Base-by-base conservation (phyloP, 2,329 filamentous ascomycete genomes). In the Aspergillus melleus region DNA sequence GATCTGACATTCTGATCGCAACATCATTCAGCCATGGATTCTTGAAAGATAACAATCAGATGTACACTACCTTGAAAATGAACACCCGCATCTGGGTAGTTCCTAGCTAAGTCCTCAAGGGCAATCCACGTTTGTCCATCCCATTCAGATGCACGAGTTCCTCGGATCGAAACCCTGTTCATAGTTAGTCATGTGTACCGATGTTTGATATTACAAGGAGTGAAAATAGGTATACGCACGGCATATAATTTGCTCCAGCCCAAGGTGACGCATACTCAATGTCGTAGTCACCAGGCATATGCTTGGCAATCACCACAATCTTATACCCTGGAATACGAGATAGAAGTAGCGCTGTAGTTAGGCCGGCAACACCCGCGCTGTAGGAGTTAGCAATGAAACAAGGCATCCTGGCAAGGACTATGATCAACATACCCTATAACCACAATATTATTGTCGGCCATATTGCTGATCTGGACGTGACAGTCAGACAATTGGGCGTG, bases 271-370 rank as follows among this genome's bases (percentile, higher is more conserved):
- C 88, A 72, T 96, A 96, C 80, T 95, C 89, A 66, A 92, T 88
- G 65, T 93, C 89, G 74, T 92, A 94, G 78, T 96, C 92, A 32
- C 92, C 92, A 0, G 92, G 92, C 89, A 96, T 93, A 73, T 95
- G 89, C 70, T 93, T 95, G 3, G 90, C 89, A 32, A 90, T 80
- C 24, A 95, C 80, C 0, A 89, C 90, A 63, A 95, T 76, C 16
- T 79, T 77, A 64, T 86, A 81, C 4, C 73, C 68, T 5, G 77
- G 71, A 62, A 84, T 80, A 59, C 78, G 36, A 4, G 36, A 42
- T 42, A 42, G 16, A n/a, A 42, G 36, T 5, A 42, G 36, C 36
- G 36, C 36, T 16, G 36, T 42, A 0, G 36, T 42, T n/a, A 42
- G 36, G 3, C 36, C 36, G 16, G 36, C 36, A 42, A 42, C 36